A percentile compares a stretch with the other conserved stretches of the same genome.
These are phyloP conservation scores for Psidium friedrichsthalianum DNA, from an alignment of 345 rosid species.

Conservation along the genomic window DNA sequence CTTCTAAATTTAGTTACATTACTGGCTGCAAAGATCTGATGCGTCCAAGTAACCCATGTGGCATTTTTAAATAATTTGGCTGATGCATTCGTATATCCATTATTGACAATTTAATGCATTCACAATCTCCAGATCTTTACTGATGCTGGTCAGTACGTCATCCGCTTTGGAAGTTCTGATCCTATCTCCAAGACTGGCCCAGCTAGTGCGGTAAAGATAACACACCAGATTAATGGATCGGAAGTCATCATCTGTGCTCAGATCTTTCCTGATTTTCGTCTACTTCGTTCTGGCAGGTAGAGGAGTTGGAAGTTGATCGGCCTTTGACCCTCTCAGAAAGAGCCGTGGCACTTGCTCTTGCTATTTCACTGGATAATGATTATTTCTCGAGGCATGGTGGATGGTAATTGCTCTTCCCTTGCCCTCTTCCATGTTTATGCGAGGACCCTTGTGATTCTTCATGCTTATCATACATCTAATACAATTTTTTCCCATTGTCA, in stretches of 20 bases:
- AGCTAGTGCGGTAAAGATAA: slow-evolving; percentile 34
- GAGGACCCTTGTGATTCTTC: neutral
- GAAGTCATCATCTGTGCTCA: neutral
- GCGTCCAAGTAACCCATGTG: neutral
- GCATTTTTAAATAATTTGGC: neutral
- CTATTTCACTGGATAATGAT: slow-evolving; percentile 89
- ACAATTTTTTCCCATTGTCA: slow-evolving; percentile 10
- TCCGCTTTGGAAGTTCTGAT: slow-evolving; percentile 78
- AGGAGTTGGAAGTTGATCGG: slow-evolving; percentile 68
- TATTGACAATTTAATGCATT: neutral
- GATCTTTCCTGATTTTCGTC: neutral
- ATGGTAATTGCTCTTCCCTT: slow-evolving; percentile 30
- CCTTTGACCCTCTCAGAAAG: slow-evolving; percentile 72
- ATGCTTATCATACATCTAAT: neutral
- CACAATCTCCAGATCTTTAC: slow-evolving; percentile 59
- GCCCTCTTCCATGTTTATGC: neutral
- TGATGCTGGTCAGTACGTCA: slow-evolving; percentile 97
- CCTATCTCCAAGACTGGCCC: slow-evolving; percentile 41
- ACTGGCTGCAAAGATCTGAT: neutral
- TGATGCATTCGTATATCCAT: neutral
- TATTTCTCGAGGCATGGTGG: slow-evolving; percentile 95
- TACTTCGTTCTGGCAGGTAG: slow-evolving; percentile 29
- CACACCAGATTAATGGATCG: neutral
- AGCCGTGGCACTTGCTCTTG: slow-evolving; percentile 73
- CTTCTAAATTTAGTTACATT: neutral